phyloP scores from a whole-genome alignment of 2,329 filamentous ascomycete species.

The Monosporascus ibericus region DNA sequence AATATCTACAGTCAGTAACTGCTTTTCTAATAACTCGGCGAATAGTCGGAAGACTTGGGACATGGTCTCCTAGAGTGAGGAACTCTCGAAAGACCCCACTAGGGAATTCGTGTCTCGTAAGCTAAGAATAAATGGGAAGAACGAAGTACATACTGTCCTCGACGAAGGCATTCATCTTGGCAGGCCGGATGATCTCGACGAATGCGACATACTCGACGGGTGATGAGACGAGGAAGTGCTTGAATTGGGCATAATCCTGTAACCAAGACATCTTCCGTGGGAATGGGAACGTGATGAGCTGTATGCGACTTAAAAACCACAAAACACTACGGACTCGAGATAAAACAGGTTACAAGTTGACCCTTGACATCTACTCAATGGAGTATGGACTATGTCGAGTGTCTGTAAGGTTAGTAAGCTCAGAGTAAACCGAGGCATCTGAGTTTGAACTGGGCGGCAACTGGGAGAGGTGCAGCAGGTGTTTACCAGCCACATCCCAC shows the following conservation, averaged over 20 bases:
- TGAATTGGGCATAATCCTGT: slow-evolving; percentile 41
- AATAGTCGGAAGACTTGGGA: too few species aligned
- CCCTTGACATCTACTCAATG: too few species aligned
- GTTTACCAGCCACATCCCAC: slow-evolving; percentile 2
- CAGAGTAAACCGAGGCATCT: not conserved
- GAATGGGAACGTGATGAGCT: not conserved
- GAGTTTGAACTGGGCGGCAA: not conserved
- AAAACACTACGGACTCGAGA: too few species aligned
- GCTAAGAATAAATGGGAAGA: too few species aligned
- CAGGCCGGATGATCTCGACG: slow-evolving; percentile 82
- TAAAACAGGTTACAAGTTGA: too few species aligned
- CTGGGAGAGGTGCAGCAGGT: not conserved
- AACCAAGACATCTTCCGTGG: slow-evolving; percentile 10
- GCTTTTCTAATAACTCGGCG: too few species aligned
- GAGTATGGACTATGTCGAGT: too few species aligned
- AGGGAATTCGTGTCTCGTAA: too few species aligned
- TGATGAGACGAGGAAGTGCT: slow-evolving; percentile 69
- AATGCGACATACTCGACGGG: slow-evolving; percentile 73
- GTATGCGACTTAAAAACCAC: not conserved
- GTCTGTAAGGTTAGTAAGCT: not conserved
- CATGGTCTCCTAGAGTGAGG: too few species aligned
- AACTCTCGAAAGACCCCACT: too few species aligned
- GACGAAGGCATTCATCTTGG: slow-evolving; percentile 84
- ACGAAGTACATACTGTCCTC: slow-evolving; percentile 42
- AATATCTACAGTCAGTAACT: too few species aligned